Conservation (phyloP, 2,329 filamentous ascomycete species). For the Penicillium vulpinum region DNA sequence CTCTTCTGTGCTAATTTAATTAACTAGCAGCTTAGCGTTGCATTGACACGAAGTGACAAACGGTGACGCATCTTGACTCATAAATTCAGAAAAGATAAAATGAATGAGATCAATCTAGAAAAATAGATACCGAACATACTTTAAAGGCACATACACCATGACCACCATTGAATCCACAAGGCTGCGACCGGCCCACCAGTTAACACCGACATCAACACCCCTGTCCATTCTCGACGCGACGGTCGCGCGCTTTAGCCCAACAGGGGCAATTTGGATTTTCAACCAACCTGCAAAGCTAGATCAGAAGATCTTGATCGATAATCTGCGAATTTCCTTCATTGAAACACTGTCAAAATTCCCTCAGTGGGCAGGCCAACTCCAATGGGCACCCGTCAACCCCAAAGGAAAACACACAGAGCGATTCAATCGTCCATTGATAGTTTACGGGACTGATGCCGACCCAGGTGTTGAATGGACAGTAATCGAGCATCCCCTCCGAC, state of each 20-base stretch:
- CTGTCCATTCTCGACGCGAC: conserved; percentile 16
- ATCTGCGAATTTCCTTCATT: conserved; percentile 1
- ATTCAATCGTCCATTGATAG: conserved; percentile 11
- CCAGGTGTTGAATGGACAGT: conserved; percentile 12
- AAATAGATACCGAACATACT: not conserved
- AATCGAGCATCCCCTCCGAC: not conserved
- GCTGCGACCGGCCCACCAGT: not conserved
- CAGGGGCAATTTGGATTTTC: conserved; percentile 11
- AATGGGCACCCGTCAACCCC: conserved; percentile 10
- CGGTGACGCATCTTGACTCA: not conserved
- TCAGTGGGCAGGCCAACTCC: conserved; percentile 15
- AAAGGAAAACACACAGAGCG: conserved; percentile 7
- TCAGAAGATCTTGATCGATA: not conserved
- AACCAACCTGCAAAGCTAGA: not conserved
- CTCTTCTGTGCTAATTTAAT: not conserved
- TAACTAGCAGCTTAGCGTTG: not conserved
- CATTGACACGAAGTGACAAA: not conserved
- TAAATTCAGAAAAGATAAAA: not conserved
- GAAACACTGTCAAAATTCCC: conserved; percentile 8
- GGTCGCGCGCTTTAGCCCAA: conserved; percentile 10
- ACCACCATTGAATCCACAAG: conserved; percentile 1
- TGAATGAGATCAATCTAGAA: not conserved
- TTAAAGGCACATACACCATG: not conserved
- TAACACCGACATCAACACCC: not conserved
- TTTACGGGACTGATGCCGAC: not conserved